phyloP scores from a whole-genome alignment of 2,329 filamentous ascomycete species.

The Orbilia ellipsospora region DNA sequence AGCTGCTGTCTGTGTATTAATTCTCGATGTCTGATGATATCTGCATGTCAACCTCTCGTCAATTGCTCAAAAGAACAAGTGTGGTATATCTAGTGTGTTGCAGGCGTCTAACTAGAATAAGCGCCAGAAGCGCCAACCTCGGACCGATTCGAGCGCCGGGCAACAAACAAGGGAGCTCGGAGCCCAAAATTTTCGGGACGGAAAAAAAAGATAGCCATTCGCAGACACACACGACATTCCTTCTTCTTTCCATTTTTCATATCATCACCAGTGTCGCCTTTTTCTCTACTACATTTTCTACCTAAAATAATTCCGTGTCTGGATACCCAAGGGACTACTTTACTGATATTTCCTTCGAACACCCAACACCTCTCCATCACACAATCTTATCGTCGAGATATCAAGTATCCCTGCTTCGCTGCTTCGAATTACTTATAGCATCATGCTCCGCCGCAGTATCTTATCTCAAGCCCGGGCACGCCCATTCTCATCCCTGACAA shows the following conservation, averaged over 20 bases:
- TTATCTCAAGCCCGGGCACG: conserved; percentile 55
- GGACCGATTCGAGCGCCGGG: neutral
- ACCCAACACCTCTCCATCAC: neutral
- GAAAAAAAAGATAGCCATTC: conserved; percentile 11
- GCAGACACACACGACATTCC: conserved; percentile 17
- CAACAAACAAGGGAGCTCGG: conserved; percentile 20
- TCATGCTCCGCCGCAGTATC: conserved; percentile 47
- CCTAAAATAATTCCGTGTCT: conserved; percentile 7
- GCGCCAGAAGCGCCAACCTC: conserved; percentile 10
- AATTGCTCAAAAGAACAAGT: conserved; percentile 60
- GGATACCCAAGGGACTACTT: conserved; percentile 52
- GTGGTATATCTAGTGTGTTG: conserved; percentile 3
- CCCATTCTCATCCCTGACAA: conserved; percentile 59
- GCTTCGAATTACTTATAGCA: neutral
- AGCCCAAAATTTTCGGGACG: conserved; percentile 29
- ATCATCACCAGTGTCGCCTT: neutral
- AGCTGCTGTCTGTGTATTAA: too few species aligned
- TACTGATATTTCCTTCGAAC: conserved; percentile 48
- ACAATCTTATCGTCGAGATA: neutral
- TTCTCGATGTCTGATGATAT: too few species aligned
- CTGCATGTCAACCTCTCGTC: too few species aligned
- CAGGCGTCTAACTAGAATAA: neutral
- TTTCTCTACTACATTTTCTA: neutral
- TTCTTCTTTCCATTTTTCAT: neutral
- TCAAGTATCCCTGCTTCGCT: too few species aligned